Conservation (phyloP, 2,329 filamentous ascomycete species). For the Pseudomassariella vexata region DNA sequence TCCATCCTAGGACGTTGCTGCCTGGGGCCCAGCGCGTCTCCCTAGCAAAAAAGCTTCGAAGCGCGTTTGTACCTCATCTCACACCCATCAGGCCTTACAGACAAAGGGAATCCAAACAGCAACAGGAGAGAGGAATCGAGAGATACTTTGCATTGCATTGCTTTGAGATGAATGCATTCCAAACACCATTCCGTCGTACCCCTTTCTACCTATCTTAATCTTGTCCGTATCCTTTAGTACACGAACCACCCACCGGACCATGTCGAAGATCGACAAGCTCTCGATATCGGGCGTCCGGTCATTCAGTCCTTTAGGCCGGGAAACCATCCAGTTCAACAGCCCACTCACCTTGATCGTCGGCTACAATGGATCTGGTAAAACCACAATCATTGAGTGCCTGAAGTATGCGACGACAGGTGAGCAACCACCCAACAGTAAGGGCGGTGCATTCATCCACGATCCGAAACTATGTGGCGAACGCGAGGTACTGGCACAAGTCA, state of each 20-base stretch:
- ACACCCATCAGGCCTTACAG: too few species aligned
- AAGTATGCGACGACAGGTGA: conserved; percentile 97
- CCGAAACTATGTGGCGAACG: conserved; percentile 88
- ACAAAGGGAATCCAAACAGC: too few species aligned
- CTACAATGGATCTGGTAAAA: conserved; percentile 96
- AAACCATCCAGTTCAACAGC: conserved; percentile 82
- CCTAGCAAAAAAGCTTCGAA: conserved; percentile 1
- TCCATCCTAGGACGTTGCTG: too few species aligned
- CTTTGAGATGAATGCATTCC: too few species aligned
- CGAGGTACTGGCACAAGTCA: conserved; percentile 86
- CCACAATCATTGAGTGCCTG: conserved; percentile 96
- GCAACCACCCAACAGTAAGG: conserved; percentile 83
- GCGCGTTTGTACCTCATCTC: not conserved
- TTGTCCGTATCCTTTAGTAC: too few species aligned
- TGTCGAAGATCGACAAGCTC: conserved; percentile 85
- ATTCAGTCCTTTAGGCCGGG: conserved; percentile 68
- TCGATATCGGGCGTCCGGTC: conserved; percentile 80
- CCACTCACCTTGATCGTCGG: conserved; percentile 95
- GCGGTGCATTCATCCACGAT: conserved; percentile 93
- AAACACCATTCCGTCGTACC: too few species aligned
- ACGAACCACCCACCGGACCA: conserved; percentile 19
- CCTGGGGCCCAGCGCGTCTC: conserved; percentile 5
- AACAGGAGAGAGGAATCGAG: not conserved
- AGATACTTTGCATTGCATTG: not conserved
- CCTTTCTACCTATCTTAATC: too few species aligned